Evolutionary conservation across 495 filamentous ascomycete genomes (phyloP).

Genomic region (Penicillium longicatenatum): DNA sequence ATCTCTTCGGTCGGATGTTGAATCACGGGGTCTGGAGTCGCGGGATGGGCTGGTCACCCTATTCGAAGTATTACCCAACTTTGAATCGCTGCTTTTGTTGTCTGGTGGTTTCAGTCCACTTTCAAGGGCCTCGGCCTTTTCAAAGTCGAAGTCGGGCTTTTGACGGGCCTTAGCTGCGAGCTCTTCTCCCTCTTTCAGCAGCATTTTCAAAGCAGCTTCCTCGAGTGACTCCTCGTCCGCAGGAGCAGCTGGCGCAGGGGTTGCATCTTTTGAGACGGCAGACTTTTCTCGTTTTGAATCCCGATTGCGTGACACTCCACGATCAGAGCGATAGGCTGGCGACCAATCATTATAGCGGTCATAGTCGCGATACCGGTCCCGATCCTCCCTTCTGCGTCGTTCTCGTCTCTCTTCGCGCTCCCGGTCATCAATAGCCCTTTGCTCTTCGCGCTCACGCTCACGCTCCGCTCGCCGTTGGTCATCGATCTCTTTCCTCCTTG

Average conservation of each 20-base stretch:
- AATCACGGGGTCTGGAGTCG: slow-evolving; percentile 32
- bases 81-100: slow-evolving; percentile 33
- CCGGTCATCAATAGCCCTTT: slow-evolving; percentile 45
- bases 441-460: slow-evolving; percentile 55
- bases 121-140: slow-evolving; percentile 51
- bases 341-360: slow-evolving; percentile 39
- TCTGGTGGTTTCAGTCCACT: slow-evolving; percentile 42
- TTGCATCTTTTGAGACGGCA: slow-evolving; percentile 41
- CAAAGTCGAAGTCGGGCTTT: slow-evolving; percentile 61
- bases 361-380: slow-evolving; percentile 36
- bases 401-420: background rate
- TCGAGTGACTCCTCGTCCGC: slow-evolving; percentile 61
- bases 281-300: slow-evolving; percentile 45
- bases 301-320: slow-evolving; percentile 36
- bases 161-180: slow-evolving; percentile 59
- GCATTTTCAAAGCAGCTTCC: slow-evolving; percentile 54
- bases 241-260: slow-evolving; percentile 38
- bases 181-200: slow-evolving; percentile 62
- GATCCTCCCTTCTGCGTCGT: background rate
- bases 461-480: slow-evolving; percentile 61
- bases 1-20: slow-evolving; percentile 33
- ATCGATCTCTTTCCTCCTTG: slow-evolving; percentile 45
- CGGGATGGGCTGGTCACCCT: slow-evolving; percentile 32
- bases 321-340: slow-evolving; percentile 40
- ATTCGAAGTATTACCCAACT: slow-evolving; percentile 31